Percentiles rank a stretch among this genome's conserved stretches.
Conservation (phyloP, 164 flowering plant genomes). For the Macadamia integrifolia region DNA sequence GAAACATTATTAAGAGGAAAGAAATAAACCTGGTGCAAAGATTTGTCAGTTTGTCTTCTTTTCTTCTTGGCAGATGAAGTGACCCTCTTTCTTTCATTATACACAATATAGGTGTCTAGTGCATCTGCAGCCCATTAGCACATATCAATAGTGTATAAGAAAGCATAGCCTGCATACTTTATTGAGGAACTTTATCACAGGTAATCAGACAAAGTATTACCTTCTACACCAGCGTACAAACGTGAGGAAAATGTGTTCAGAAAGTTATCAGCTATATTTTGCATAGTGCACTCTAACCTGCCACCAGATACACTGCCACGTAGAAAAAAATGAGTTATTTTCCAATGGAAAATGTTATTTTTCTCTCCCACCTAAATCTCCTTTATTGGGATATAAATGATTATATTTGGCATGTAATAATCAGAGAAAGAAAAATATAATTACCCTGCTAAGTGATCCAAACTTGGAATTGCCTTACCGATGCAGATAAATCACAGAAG, state of each 20-base stretch:
- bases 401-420: neutral
- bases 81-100: constrained; percentile 86
- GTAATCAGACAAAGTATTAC: constrained; percentile 24
- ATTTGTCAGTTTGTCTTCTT: constrained; percentile 47
- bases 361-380: neutral
- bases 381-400: neutral
- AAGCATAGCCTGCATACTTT: neutral
- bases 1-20: constrained; percentile 1
- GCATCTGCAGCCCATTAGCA: constrained; percentile 37
- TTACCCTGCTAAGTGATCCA: too few relatives aligned
- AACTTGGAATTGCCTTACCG: too few relatives aligned
- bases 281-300: constrained; percentile 96
- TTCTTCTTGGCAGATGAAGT: constrained; percentile 96
- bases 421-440: too few relatives aligned
- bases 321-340: constrained; percentile 7
- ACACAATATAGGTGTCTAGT: constrained; percentile 83
- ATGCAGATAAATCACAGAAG: too few relatives aligned
- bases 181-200: neutral
- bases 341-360: neutral
- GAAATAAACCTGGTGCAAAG: constrained; percentile 71
- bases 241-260: constrained; percentile 54
- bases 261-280: constrained; percentile 89
- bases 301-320: constrained; percentile 75
- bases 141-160: neutral
- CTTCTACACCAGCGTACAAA: constrained; percentile 57